Conservation (phyloP, 768 basidiomycete species). For the Botryobasidium botryosum region DNA sequence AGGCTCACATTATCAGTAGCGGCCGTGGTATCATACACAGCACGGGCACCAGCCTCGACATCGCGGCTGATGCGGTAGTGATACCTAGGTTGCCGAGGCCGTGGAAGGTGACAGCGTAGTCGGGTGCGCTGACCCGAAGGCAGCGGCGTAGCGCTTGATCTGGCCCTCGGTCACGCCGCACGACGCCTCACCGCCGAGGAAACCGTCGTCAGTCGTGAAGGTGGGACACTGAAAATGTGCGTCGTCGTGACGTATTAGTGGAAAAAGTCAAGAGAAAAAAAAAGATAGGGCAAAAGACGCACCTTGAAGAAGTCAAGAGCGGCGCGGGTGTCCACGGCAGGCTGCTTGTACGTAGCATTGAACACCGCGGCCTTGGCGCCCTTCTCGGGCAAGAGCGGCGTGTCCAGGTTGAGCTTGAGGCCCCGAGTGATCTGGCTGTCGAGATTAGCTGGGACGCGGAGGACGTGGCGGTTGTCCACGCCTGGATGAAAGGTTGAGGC, state of each 20-base stretch:
- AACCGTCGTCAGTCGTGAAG: constrained; percentile 94
- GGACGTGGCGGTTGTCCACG: constrained; percentile 87
- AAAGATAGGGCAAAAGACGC: constrained; percentile 12
- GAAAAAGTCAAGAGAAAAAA: background rate
- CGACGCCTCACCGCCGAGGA: constrained; percentile 89
- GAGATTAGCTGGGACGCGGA: constrained; percentile 83
- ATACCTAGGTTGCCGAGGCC: constrained; percentile 94
- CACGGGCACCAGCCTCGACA: constrained; percentile 92
- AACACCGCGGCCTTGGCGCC: constrained; percentile 55
- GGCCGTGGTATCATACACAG: constrained; percentile 86
- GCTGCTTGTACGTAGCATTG: constrained; percentile 86
- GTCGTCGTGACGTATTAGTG: background rate
- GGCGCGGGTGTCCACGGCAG: constrained; percentile 82
- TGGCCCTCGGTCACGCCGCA: constrained; percentile 94
- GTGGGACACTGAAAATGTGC: constrained; percentile 73
- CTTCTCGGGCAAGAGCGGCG: constrained; percentile 75
- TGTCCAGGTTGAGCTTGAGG: constrained; percentile 83
- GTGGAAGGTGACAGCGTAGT: constrained; percentile 89
- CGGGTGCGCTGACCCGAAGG: constrained; percentile 88
- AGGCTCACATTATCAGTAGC: constrained; percentile 72
- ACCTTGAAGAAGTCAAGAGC: constrained; percentile 91
- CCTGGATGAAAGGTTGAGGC: constrained; percentile 84
- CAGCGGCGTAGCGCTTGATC: constrained; percentile 81
- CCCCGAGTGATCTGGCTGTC: constrained; percentile 96
- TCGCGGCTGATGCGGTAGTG: constrained; percentile 89